These are phyloP conservation scores for Arthrinium puccinioides DNA, from an alignment of 2,329 filamentous ascomycete species.

Conservation along the genomic window DNA sequence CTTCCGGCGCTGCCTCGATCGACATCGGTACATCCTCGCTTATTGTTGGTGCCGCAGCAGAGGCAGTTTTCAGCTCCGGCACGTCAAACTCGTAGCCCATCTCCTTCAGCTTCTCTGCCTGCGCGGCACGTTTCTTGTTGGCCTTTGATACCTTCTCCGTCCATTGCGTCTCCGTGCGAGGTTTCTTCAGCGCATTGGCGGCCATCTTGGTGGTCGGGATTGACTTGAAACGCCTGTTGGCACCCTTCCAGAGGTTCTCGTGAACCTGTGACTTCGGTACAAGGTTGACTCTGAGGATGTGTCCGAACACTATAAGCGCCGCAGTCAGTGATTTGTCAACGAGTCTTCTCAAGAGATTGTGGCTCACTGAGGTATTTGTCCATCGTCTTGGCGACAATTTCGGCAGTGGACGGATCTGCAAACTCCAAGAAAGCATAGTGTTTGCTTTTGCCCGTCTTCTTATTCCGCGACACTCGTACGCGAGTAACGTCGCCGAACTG, in stretches of 20 bases:
- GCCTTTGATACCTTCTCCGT: conserved; percentile 66
- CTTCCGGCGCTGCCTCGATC: conserved; percentile 27
- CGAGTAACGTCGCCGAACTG: conserved; percentile 74
- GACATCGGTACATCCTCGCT: conserved; percentile 28
- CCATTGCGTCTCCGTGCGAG: conserved; percentile 72
- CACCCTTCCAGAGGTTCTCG: conserved; percentile 78
- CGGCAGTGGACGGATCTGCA: conserved; percentile 65
- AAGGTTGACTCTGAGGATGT: conserved; percentile 81
- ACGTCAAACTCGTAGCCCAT: conserved; percentile 79
- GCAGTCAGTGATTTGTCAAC: not conserved
- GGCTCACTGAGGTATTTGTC: conserved; percentile 49
- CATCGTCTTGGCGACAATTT: conserved; percentile 93
- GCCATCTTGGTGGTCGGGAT: conserved; percentile 85
- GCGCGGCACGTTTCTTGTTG: conserved; percentile 58
- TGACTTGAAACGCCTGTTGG: conserved; percentile 82
- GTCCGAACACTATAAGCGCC: conserved; percentile 68
- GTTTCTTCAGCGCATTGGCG: conserved; percentile 65
- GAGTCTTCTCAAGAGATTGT: not conserved
- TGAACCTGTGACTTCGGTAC: conserved; percentile 73
- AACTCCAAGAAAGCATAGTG: conserved; percentile 97
- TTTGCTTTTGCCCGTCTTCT: conserved; percentile 82
- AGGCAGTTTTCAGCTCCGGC: conserved; percentile 58
- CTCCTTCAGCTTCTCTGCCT: conserved; percentile 68
- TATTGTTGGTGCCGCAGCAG: conserved; percentile 27
- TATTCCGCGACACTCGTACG: conserved; percentile 69